Evolutionary conservation across 352 stramenopile species (phyloP), one percentile per base, ranked within the genome.

Genomic region (Phytopythium boreale): DNA sequence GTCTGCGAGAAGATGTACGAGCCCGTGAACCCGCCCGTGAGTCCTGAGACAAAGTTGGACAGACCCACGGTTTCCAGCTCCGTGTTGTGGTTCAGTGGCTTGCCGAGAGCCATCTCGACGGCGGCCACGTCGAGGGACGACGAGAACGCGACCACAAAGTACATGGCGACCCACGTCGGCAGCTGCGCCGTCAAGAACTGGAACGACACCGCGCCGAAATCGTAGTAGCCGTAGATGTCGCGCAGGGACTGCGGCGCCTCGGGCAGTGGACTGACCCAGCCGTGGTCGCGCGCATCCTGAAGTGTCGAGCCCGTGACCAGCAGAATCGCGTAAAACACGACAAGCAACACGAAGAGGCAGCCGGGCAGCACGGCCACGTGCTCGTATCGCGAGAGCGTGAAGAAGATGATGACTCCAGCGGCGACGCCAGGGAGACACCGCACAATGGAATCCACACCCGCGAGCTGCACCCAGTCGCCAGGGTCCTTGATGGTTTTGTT

Each of bases 1-100:
- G 96, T 99, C 82, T 99, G 97, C 27, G 89, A 98, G 74, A 99
- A 99, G 68, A 99, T 99, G 76, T 99, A 99, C 27, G 87, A 98
- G 8, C 98, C 98, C 7, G 97, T 99, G 71, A 99, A 99, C 44
- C 98, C 98, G 22, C 97, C 97, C 0, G 88, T 91, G 41, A 99
- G 56, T 7, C 98, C 98, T 29, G 90, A 98, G 17, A 99, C 69
- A 20, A 99, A 76, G 77, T 99, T 99, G 50, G 89, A 98, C 27
- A 98, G 79, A 1, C 97, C 97, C 9, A 99, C 96, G 31, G 93
- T 98, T 61, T 95, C 86, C 19, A 98, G 75, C 56, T 99, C 97
- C 67, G 96, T 77, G 76, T 99, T 98, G 82, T 98, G 97, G 70
- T 99, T 84, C 20, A 99, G 79, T 2, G 94, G 89, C 53, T 87